These are phyloP conservation scores for Hypericum perforatum DNA, from an alignment of 345 rosid species.

Conservation along the genomic window DNA sequence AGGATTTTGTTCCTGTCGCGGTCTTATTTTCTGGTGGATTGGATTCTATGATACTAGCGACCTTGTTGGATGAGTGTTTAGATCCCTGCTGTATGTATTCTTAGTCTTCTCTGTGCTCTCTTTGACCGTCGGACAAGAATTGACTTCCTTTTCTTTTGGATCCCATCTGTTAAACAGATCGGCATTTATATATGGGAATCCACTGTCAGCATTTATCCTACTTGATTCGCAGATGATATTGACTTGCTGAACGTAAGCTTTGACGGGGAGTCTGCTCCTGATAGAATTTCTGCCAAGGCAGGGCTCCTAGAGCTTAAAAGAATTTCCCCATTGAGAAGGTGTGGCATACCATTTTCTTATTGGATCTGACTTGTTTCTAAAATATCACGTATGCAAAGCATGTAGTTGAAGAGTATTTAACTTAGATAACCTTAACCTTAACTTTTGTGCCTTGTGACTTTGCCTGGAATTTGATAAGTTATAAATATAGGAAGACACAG, in stretches of 20 bases:
- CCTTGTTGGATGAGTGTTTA: conserved; percentile 64
- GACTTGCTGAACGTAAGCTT: conserved; percentile 91
- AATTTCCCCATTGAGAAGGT: conserved; percentile 78
- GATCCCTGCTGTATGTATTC: conserved; percentile 53
- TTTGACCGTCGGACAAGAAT: background rate
- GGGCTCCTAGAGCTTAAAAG: conserved; percentile 63
- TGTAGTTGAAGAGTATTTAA: no score
- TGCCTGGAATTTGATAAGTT: no score
- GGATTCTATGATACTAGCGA: conserved; percentile 95
- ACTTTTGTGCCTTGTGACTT: no score
- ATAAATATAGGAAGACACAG: no score
- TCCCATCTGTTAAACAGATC: background rate
- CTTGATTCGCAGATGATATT: conserved; percentile 49
- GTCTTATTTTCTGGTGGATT: conserved; percentile 94
- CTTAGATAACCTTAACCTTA: no score
- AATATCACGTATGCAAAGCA: background rate
- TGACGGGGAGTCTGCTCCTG: conserved; percentile 85
- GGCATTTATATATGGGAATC: background rate
- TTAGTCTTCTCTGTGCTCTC: background rate
- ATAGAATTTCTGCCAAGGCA: conserved; percentile 70
- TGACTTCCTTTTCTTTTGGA: background rate
- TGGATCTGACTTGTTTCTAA: background rate
- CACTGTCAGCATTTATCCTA: background rate
- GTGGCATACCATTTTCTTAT: background rate
- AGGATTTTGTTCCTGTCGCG: conserved; percentile 58